Evolutionary conservation across 495 filamentous ascomycete genomes (phyloP), one percentile per base, ranked within the genome.

Genomic region (Cairneyella variabilis): DNA sequence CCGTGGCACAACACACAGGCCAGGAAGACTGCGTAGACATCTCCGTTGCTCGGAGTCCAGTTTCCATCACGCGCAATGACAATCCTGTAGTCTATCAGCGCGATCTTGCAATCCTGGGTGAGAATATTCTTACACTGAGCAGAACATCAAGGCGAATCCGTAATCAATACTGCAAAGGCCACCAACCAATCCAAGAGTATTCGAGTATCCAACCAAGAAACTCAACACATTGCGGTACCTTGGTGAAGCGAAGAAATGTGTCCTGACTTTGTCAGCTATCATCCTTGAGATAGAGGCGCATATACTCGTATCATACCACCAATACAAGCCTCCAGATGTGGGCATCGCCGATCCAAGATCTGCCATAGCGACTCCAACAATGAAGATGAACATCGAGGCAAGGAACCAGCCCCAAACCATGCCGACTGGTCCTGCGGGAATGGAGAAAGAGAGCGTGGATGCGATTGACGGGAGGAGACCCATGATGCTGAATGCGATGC

Each of bases 401-500:
- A 75, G 61, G 39, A 87, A 78, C 83, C 83, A 87, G 23, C 80
- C 78, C 84, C 84, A 88, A 57, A 86, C 81, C 76, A 88, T 84
- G 6, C 83, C 84, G 1, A 76, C 82, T 0, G 84, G 84, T 1
- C 84, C 84, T 25, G 84, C 79, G 5, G 84, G 83, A 43, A 86
- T 71, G 1, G 80, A 83, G 57, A 85, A 88, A 2, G 80, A 63
- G 20, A 88, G 66, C 0, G 82, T 86, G 11, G 77, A 78, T 3
- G 84, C 83, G 56, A 88, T 86, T 2, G 83, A 86, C 0, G 83
- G 83, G n/a, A 88, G 66, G 9, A 88, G 68, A 8, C 83, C 83
- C 82, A 88, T 88, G 52, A 88, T 88, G 57, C 76, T 81, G 58
- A 88, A 88, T 0, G 83, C 83, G 49, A 88, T 83, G 18, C 82